A percentile compares a stretch with the other conserved stretches of the same genome.
phyloP scores from a whole-genome alignment of 176 grass and related monocot species.

The Avena sativa region DNA sequence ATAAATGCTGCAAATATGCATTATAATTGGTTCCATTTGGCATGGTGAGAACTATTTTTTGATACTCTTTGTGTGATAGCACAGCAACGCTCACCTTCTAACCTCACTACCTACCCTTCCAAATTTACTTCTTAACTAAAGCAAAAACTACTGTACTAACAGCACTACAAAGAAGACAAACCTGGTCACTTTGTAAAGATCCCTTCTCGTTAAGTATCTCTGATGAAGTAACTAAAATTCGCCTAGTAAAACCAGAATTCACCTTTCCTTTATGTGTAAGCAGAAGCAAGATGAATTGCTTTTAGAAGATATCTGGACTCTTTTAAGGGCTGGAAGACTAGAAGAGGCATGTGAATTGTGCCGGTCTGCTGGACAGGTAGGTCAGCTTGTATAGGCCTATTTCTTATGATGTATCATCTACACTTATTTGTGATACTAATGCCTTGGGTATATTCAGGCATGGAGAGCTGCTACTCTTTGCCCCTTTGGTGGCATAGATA shows the following conservation, averaged over 20 bases:
- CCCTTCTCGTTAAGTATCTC: conserved; percentile 28
- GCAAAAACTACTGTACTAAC: neutral
- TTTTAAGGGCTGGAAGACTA: conserved; percentile 89
- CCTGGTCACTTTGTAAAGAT: neutral
- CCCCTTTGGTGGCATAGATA: conserved; percentile 86
- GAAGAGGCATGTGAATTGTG: conserved; percentile 94
- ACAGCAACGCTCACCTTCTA: neutral
- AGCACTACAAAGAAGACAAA: conserved; percentile 6
- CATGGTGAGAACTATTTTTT: conserved; percentile 8
- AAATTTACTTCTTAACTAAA: conserved; percentile 32
- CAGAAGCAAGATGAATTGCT: conserved; percentile 98
- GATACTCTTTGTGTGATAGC: neutral
- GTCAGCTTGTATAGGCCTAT: conserved; percentile 27
- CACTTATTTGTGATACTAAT: neutral
- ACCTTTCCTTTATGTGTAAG: conserved; percentile 43
- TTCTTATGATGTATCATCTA: conserved; percentile 23
- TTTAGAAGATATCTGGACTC: conserved; percentile 95
- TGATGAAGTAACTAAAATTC: neutral
- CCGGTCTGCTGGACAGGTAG: conserved; percentile 93
- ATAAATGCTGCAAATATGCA: conserved; percentile 28
- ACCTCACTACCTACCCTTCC: neutral
- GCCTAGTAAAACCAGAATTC: neutral
- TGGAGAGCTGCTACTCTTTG: conserved; percentile 95
- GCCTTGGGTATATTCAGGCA: conserved; percentile 56
- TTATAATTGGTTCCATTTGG: conserved; percentile 8